Evolutionary conservation across 305 asterid genomes (phyloP).

Genomic region (Solanum chacoense): DNA sequence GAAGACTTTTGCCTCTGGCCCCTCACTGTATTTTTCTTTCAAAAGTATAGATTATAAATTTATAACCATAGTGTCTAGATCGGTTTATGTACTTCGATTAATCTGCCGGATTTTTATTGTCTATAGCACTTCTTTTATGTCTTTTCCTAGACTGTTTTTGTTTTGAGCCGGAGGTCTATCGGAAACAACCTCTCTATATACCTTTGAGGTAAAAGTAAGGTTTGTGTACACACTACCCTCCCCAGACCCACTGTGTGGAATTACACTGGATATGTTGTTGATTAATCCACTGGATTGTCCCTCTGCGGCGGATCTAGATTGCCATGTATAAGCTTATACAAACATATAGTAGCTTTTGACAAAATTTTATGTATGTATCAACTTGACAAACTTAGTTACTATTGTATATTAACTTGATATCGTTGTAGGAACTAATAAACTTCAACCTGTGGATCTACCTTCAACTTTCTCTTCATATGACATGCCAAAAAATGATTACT

Average conservation of each 20-base stretch:
- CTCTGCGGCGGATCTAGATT: not conserved
- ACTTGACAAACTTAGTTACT: not conserved
- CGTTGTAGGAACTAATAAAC: not conserved
- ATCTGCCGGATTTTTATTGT: fast-evolving
- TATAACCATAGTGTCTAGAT: not conserved
- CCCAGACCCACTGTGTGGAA: not conserved
- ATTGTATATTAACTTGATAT: not conserved
- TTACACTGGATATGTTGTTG: not conserved
- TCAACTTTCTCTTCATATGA: not conserved
- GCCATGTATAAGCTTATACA: not conserved
- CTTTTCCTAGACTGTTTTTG: not conserved
- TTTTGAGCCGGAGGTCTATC: not conserved
- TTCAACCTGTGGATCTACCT: not conserved
- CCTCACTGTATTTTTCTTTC: not conserved
- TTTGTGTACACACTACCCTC: not conserved
- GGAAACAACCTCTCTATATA: not conserved
- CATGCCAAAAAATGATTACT: not conserved
- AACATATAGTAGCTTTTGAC: not conserved
- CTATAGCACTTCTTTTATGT: not conserved
- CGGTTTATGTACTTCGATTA: not conserved
- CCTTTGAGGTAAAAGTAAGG: not conserved
- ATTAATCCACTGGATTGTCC: not conserved
- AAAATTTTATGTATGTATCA: too few relatives aligned
- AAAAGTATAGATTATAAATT: not conserved
- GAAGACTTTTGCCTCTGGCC: not conserved